Evolutionary conservation across 805 yeast genomes (phyloP).

Genomic region (Hanseniaspora meyeri): DNA sequence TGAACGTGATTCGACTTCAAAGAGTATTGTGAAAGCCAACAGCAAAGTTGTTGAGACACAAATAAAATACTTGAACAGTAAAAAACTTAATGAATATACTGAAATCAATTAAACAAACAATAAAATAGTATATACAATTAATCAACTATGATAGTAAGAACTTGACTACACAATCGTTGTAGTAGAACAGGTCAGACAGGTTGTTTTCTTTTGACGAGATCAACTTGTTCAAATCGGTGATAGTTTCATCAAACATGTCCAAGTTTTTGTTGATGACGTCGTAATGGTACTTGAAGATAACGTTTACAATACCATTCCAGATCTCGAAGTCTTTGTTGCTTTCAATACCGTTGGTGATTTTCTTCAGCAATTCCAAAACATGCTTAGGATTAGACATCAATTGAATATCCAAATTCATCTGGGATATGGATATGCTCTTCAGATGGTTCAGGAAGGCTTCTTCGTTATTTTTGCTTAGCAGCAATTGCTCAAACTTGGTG

Average conservation of each 20-base stretch:
- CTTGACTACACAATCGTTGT: conserved; percentile 66
- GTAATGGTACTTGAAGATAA: conserved; percentile 68
- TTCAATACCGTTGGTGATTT: conserved; percentile 47
- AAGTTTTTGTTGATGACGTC: conserved; percentile 49
- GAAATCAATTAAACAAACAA: not conserved
- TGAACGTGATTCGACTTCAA: not conserved
- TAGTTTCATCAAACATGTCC: conserved; percentile 32
- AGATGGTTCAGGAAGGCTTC: conserved; percentile 42
- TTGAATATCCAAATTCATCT: conserved; percentile 75
- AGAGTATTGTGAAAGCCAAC: not conserved
- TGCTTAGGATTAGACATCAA: conserved; percentile 60
- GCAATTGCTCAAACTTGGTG: conserved; percentile 16
- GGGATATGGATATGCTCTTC: conserved; percentile 55
- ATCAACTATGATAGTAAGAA: conserved; percentile 27
- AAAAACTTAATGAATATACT: not conserved
- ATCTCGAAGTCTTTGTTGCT: conserved; percentile 58
- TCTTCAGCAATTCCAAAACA: conserved; percentile 51
- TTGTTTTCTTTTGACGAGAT: conserved; percentile 34
- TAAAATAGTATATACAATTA: conserved; percentile 2
- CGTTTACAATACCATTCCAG: conserved; percentile 64
- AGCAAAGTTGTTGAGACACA: not conserved
- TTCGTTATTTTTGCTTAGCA: conserved; percentile 28
- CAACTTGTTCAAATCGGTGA: conserved; percentile 38
- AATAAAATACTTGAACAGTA: not conserved
- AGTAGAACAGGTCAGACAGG: conserved; percentile 59